phyloP scores from a whole-genome alignment of 2,329 filamentous ascomycete species.

The Ceratocystis alfenasii region DNA sequence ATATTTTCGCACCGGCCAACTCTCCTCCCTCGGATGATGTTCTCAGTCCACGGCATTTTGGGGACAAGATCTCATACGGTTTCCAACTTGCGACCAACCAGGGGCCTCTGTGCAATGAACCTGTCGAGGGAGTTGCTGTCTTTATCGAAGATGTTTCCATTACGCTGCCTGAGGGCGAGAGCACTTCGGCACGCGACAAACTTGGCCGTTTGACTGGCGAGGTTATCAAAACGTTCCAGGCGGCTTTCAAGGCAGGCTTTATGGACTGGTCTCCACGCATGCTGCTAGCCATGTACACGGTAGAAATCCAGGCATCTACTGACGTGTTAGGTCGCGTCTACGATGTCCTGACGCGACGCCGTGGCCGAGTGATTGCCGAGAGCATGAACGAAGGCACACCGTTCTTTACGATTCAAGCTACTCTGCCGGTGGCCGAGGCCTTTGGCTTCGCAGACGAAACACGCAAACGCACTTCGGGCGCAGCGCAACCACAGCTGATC shows the following conservation, averaged over 20 bases:
- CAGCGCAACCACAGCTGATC: slow-evolving; percentile 81
- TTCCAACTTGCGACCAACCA: slow-evolving; percentile 87
- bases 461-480: slow-evolving; percentile 81
- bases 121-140: slow-evolving; percentile 83
- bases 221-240: slow-evolving; percentile 77
- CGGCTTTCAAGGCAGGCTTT: slow-evolving; percentile 73
- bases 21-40: slow-evolving; percentile 36
- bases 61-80: slow-evolving; percentile 82
- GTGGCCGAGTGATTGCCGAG: slow-evolving; percentile 80
- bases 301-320: slow-evolving; percentile 91
- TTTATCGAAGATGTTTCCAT: slow-evolving; percentile 71
- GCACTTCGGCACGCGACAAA: slow-evolving; percentile 34
- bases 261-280: slow-evolving; percentile 94
- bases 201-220: slow-evolving; percentile 80
- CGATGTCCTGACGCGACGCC: slow-evolving; percentile 88
- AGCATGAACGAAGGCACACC: slow-evolving; percentile 88
- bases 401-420: slow-evolving; percentile 85
- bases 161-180: slow-evolving; percentile 40
- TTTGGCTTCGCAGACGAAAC: slow-evolving; percentile 97
- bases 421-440: slow-evolving; percentile 83
- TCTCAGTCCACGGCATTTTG: slow-evolving; percentile 55
- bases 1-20: slow-evolving; percentile 44
- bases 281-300: slow-evolving; percentile 93
- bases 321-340: slow-evolving; percentile 94
- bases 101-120: slow-evolving; percentile 84